Evolutionary conservation across 495 filamentous ascomycete species (phyloP).

Genomic region (Aspergillus egyptiacus): DNA sequence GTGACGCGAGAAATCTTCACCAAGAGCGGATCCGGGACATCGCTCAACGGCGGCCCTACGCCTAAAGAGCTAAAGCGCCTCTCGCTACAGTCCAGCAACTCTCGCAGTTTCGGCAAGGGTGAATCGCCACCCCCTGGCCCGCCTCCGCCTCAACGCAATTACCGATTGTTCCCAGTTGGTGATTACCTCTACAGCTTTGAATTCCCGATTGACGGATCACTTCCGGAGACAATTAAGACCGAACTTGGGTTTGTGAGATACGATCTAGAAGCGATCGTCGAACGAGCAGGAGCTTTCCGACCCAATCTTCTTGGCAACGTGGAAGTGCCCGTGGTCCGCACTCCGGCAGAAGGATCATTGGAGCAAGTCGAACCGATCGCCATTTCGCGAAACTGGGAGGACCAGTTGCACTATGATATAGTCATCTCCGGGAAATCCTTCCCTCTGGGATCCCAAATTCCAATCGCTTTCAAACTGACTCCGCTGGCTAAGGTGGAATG

Average conservation of each 20-base stretch:
- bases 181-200: conserved; percentile 95
- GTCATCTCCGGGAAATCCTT: conserved; percentile 99
- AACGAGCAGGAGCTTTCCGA: conserved; percentile 88
- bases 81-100: conserved; percentile 69
- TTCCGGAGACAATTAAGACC: conserved; percentile 87
- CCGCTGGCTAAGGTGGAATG: conserved; percentile 94
- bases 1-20: conserved; percentile 40
- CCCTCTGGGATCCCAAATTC: conserved; percentile 83
- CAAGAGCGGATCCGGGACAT: conserved; percentile 34
- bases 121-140: conserved; percentile 55
- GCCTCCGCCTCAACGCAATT: conserved; percentile 76
- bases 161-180: conserved; percentile 82
- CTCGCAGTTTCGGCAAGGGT: conserved; percentile 80
- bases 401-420: conserved; percentile 97
- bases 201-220: conserved; percentile 82
- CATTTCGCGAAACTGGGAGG: conserved; percentile 95
- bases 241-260: conserved; percentile 86
- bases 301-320: conserved; percentile 78
- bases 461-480: conserved; percentile 95
- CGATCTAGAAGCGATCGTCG: conserved; percentile 80
- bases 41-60: conserved; percentile 26
- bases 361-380: conserved; percentile 96
- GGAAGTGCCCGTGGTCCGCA: conserved; percentile 81
- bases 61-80: conserved; percentile 55
- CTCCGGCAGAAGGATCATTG: conserved; percentile 84